phyloP scores from a whole-genome alignment of 257 asterid genomes.

The Solanum piurae region DNA sequence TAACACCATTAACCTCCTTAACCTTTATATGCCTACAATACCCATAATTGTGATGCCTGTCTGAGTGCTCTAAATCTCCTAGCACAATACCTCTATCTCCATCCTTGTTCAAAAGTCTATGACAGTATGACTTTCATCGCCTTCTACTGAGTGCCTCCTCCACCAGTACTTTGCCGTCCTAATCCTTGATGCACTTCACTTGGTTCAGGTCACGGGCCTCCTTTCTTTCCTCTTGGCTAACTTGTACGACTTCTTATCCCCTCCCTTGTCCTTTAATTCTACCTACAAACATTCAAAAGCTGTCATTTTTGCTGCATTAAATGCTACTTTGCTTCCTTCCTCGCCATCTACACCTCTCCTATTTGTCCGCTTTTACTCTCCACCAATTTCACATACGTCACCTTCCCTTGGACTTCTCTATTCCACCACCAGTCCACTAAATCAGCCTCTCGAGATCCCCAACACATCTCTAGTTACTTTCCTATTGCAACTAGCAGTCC shows the following conservation, averaged over 20 bases:
- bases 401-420: not conserved
- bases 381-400: not conserved
- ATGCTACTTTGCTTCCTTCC: not conserved
- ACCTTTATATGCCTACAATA: not conserved
- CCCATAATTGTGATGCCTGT: not conserved
- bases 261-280: not conserved
- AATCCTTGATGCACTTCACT: not conserved
- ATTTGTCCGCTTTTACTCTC: not conserved
- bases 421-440: not conserved
- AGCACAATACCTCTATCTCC: not conserved
- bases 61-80: not conserved
- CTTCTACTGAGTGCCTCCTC: not conserved
- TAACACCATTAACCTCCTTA: not conserved
- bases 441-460: not conserved
- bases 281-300: not conserved
- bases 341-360: not conserved
- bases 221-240: not conserved
- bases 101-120: not conserved
- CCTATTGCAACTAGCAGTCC: not conserved
- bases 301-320: not conserved
- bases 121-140: not conserved
- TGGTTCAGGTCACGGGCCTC: not conserved
- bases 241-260: not conserved
- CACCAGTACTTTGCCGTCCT: not conserved
- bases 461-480: not conserved